These are phyloP conservation scores for Naematelia encephala DNA, from an alignment of 768 basidiomycete species.

Conservation along the genomic window DNA sequence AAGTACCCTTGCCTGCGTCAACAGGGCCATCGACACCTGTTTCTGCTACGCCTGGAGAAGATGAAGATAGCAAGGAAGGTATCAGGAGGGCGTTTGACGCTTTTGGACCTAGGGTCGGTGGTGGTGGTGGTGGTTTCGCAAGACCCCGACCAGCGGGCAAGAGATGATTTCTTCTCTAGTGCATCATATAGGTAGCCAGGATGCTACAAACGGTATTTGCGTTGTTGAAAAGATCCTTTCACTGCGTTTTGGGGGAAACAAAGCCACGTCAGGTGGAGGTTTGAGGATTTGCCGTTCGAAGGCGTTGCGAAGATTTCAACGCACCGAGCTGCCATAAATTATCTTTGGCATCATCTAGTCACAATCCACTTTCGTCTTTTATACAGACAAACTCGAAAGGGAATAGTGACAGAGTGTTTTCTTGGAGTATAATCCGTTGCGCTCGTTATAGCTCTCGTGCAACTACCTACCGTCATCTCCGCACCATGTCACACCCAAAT, in stretches of 20 bases:
- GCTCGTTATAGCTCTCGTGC: not conserved
- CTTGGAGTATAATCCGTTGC: not conserved
- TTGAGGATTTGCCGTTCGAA: too few relatives aligned
- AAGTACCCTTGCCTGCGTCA: slow-evolving; percentile 32
- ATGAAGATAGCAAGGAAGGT: slow-evolving; percentile 34
- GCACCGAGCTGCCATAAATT: not conserved
- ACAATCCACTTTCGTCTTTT: too few relatives aligned
- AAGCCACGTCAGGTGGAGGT: not conserved
- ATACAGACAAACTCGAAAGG: not conserved
- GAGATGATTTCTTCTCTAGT: too few relatives aligned
- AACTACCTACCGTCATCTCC: not conserved
- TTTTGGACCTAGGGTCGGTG: slow-evolving; percentile 46
- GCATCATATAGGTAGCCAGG: too few relatives aligned
- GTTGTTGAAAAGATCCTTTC: too few relatives aligned
- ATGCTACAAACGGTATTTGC: too few relatives aligned
- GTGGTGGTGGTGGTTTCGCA: slow-evolving; percentile 43
- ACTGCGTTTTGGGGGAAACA: not conserved
- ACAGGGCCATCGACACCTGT: slow-evolving; percentile 26
- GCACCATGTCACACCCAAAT: slow-evolving; percentile 10
- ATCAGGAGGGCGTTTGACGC: slow-evolving; percentile 44
- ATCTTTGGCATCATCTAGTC: not conserved
- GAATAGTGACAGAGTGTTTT: not conserved
- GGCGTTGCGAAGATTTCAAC: not conserved
- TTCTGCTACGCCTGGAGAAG: slow-evolving; percentile 5
- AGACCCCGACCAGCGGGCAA: slow-evolving; percentile 45